Evolutionary conservation across 352 stramenopile genomes (phyloP), one percentile per base, ranked within the genome.

Genomic region (Plasmopara muralis): DNA sequence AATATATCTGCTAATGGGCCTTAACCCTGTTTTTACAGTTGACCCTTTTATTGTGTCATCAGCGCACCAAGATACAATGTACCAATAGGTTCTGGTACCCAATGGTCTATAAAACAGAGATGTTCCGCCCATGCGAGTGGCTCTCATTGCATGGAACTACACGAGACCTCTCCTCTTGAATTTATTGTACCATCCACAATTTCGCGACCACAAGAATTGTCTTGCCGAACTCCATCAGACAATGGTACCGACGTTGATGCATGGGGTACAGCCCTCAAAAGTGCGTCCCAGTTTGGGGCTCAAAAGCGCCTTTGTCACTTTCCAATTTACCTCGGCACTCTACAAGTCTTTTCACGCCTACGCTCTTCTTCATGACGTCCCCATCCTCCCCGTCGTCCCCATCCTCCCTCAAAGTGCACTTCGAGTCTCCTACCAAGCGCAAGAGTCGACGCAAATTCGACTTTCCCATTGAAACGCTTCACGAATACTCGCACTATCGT

Each of bases 381-480:
- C 16, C n/a, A 12, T 38, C 30, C 33, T 34, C 38, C 20, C 40
- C 45, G n/a, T 9, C 45, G 10, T 47, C 39, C 8, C 13, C 45
- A 4, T 25, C 20, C 20, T 25, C 20, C 20, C 6, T 20, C 31
- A 62, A 53, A 43, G 42, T 9, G 8, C 31, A 46, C 10, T 13
- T 25, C 25, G 29, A 60, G 57, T 48, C 53, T 44, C 29, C 18
- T 2, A 9, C 14, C 6, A 18, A 8, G 1, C 62, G 54, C 50
- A 78, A 72, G 54, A 81, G 73, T 38, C 76, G 72, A 29, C 38
- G 64, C 46, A 65, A 77, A 10, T 84, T 63, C 42, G 62, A 82
- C 47, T 84, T 84, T 39, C 34, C 62, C 25, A 13, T 74, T 15
- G 50, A 76, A 41, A 69, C 49, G 16, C 69, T 86, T 7, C 12